A percentile compares a stretch with the other conserved stretches of the same genome.
These are phyloP conservation scores for Liquidambar formosana DNA, from an alignment of 164 flowering plant genomes.

Conservation along the genomic window DNA sequence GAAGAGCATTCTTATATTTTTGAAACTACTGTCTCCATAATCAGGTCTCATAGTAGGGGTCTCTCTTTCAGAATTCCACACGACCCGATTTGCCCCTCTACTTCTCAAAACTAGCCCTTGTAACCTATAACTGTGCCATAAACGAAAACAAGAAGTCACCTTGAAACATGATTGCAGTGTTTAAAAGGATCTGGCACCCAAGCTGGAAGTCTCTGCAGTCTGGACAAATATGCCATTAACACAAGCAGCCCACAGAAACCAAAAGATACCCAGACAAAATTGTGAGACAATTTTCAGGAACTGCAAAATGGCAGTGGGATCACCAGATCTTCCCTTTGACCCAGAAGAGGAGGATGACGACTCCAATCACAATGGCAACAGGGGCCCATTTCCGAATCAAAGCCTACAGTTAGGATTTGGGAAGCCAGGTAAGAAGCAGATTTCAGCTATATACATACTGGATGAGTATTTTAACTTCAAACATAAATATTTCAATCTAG, in stretches of 20 bases:
- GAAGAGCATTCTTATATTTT: too few relatives aligned
- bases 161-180: not conserved
- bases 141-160: slow-evolving; percentile 3
- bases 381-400: slow-evolving; percentile 84
- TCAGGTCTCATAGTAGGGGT: too few relatives aligned
- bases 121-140: not conserved
- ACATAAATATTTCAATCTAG: not conserved
- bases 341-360: slow-evolving; percentile 74
- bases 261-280: not conserved
- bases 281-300: not conserved
- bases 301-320: slow-evolving; percentile 10
- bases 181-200: not conserved
- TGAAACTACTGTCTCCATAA: too few relatives aligned
- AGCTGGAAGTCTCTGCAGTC: not conserved
- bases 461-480: not conserved
- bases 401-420: slow-evolving; percentile 39
- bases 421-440: not conserved
- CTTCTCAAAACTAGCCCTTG: too few relatives aligned
- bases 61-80: too few relatives aligned
- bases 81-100: too few relatives aligned
- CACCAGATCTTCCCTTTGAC: slow-evolving; percentile 59
- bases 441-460: not conserved
- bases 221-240: not conserved
- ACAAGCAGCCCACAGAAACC: not conserved
- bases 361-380: slow-evolving; percentile 76